These are phyloP conservation scores for Lonicera japonica DNA, from an alignment of 129 eudicot genomes.

Conservation along the genomic window DNA sequence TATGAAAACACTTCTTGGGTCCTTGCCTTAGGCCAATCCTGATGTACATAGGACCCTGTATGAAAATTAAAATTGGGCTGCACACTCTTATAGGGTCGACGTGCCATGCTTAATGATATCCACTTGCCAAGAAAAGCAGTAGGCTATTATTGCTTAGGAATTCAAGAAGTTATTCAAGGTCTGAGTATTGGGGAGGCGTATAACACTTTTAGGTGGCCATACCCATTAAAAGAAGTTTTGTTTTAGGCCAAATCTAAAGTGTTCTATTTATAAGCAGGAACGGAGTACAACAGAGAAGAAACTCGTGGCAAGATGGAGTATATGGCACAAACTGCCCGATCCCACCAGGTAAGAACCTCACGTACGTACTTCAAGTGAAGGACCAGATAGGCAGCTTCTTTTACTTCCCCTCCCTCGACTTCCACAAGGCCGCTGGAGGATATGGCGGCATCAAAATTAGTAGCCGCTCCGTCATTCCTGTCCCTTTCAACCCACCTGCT, in stretches of 20 bases:
- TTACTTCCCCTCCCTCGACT: constrained; percentile 53
- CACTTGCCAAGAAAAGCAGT: too few species aligned
- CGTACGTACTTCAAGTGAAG: constrained; percentile 52
- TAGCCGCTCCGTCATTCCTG: constrained; percentile 57
- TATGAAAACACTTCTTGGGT: not conserved
- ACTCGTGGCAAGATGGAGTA: constrained; percentile 80
- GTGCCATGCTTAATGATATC: too few species aligned
- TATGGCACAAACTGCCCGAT: constrained; percentile 71
- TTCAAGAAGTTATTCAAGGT: too few species aligned
- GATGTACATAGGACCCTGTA: too few species aligned
- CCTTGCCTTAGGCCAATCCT: too few species aligned
- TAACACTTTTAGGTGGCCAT: too few species aligned
- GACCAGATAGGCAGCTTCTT: constrained; percentile 70
- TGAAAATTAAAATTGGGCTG: too few species aligned
- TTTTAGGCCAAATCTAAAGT: not conserved
- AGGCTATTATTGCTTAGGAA: too few species aligned
- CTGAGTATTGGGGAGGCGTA: too few species aligned
- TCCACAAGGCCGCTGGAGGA: constrained; percentile 66
- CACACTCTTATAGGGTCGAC: too few species aligned
- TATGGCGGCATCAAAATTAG: constrained; percentile 40
- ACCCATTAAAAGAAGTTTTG: too few species aligned
- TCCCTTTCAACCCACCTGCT: constrained; percentile 54
- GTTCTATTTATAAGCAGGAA: constrained; percentile 28
- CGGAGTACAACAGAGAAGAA: constrained; percentile 57
- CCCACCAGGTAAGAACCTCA: constrained; percentile 61